Evolutionary conservation across 176 grass and related monocot species (phyloP).

Genomic region (Phyllostachys edulis): DNA sequence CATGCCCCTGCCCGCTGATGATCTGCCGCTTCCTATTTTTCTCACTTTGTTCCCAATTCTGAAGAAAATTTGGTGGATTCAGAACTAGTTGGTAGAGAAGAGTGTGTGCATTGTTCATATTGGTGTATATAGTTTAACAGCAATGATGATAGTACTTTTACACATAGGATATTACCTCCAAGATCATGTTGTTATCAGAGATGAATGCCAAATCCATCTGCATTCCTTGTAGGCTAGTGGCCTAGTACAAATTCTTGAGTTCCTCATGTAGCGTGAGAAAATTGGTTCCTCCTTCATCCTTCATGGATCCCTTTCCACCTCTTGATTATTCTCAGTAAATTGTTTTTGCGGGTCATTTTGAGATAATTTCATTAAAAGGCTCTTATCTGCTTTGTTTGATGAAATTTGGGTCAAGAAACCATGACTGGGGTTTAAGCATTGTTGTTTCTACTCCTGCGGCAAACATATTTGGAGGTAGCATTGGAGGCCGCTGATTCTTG

Average conservation of each 20-base stretch:
- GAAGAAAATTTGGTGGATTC: neutral
- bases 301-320: neutral
- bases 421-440: slow-evolving; percentile 36
- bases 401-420: slow-evolving; percentile 21
- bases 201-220: slow-evolving; percentile 37
- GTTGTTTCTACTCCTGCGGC: slow-evolving; percentile 36
- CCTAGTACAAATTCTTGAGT: neutral
- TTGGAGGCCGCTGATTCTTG: slow-evolving; percentile 41
- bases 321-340: neutral
- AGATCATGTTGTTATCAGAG: slow-evolving; percentile 47
- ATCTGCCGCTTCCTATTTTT: neutral
- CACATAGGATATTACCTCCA: slow-evolving; percentile 45
- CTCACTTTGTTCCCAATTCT: neutral
- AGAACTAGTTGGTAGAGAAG: too few species aligned
- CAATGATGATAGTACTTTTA: neutral
- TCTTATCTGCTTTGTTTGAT: slow-evolving; percentile 38
- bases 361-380: slow-evolving; percentile 46
- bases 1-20: too few species aligned
- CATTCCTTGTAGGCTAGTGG: neutral
- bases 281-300: neutral
- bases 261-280: neutral
- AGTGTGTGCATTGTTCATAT: too few species aligned
- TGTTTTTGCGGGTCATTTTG: slow-evolving; percentile 44
- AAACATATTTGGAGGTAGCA: slow-evolving; percentile 38
- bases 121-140: neutral